phyloP scores from a whole-genome alignment of 2,329 filamentous ascomycete genomes.

The Aspergillus piperis region DNA sequence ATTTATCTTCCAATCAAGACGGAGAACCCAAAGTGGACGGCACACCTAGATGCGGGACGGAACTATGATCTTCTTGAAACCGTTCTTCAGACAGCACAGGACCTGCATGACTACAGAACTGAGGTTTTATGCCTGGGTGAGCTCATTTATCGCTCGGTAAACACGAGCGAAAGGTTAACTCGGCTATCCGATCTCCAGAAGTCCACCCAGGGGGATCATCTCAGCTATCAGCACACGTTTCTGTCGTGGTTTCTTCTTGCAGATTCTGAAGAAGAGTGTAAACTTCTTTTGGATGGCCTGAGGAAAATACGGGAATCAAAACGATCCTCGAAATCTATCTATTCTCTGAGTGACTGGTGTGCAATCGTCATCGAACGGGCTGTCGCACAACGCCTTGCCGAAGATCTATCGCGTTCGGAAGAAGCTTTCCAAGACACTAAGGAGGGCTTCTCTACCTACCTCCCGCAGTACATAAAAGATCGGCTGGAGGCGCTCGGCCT shows the following conservation, averaged over 20 bases:
- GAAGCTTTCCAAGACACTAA: background rate
- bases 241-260: background rate
- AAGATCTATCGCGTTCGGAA: background rate
- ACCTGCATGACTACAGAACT: background rate
- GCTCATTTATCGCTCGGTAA: background rate
- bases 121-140: background rate
- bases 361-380: background rate
- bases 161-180: background rate
- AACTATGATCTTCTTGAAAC: background rate
- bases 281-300: background rate
- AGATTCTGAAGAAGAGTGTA: too few relatives aligned
- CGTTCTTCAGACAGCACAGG: background rate
- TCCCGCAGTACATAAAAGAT: background rate
- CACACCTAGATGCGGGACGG: background rate
- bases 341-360: background rate
- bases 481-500: background rate
- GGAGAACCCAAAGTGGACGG: background rate
- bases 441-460: background rate
- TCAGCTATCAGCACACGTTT: background rate
- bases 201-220: background rate
- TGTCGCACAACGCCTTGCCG: background rate
- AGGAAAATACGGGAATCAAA: background rate
- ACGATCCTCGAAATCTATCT: fast-evolving
- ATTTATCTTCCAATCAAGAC: background rate
- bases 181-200: background rate